These are phyloP conservation scores for Fusarium coicis DNA, from an alignment of 2,329 filamentous ascomycete genomes.

Conservation along the genomic window DNA sequence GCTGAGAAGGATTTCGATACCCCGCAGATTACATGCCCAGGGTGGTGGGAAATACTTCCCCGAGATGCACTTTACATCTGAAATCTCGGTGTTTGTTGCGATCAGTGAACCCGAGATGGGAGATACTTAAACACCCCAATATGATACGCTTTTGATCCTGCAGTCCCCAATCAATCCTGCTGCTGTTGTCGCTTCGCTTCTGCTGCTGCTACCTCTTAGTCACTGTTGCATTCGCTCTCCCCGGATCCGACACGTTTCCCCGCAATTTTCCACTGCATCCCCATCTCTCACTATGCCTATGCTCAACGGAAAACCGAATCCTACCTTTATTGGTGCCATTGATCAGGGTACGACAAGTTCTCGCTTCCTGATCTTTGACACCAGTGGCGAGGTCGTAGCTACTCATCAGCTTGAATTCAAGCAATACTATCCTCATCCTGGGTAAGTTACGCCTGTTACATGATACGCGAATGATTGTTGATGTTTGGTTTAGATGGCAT, in stretches of 20 bases:
- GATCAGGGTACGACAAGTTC: conserved; percentile 85
- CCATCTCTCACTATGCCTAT: conserved; percentile 46
- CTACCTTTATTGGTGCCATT: conserved; percentile 76
- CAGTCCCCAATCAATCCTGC: conserved; percentile 12
- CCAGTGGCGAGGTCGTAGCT: conserved; percentile 74
- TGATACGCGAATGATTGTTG: background rate
- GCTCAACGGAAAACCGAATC: conserved; percentile 39
- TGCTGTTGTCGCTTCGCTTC: background rate
- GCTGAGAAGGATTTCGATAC: conserved; percentile 12
- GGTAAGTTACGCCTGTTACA: conserved; percentile 59
- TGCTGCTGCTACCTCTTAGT: conserved; percentile 2
- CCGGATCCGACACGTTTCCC: conserved; percentile 16
- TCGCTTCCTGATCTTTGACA: conserved; percentile 82
- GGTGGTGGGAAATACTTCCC: conserved; percentile 23
- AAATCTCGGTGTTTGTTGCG: conserved; percentile 15
- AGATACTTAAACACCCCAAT: conserved; percentile 30
- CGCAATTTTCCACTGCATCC: conserved; percentile 17
- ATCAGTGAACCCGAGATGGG: conserved; percentile 9
- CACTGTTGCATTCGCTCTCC: conserved; percentile 22
- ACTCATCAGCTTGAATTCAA: conserved; percentile 81
- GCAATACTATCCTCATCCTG: conserved; percentile 79
- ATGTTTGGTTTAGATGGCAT: conserved; percentile 71
- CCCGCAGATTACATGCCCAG: conserved; percentile 22
- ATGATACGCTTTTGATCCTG: background rate
- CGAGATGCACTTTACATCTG: conserved; percentile 12